Base-by-base conservation (phyloP, 2,329 filamentous ascomycete species). In the Fusarium acutatum region DNA sequence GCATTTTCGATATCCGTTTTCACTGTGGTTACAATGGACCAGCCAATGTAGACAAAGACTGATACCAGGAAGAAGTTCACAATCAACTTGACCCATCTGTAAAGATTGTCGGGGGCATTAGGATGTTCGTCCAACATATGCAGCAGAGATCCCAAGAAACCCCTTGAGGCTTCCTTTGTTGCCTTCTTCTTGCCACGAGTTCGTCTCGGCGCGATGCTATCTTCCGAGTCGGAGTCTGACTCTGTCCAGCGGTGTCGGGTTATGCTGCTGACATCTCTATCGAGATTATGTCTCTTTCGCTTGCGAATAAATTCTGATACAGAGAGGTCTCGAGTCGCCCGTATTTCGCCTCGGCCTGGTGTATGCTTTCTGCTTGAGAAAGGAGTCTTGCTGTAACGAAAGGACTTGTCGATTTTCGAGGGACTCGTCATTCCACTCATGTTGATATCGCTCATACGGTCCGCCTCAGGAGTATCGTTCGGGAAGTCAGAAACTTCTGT, bases 1-100 rank as follows among this genome's bases (percentile, higher is more conserved):
- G 93, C 93, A 59, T 92, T 89, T 69, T 91, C 86, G 38, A 97
- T 91, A 80, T 98, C 95, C 30, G 88, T 87, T 20, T 91, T 90
- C 59, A 96, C 90, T 14, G 93, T 92, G 20, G 87, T 84, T 73
- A 93, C 89, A 75, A 94, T 88, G 4, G 88, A 86, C 83, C 92
- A 94, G 38, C 94, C 86, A 47, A 94, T 85, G 81, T 92, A 96
- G 44, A 90, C 82, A 61, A 87, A 82, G 18, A 87, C 81, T 9
- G 81, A 80, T 10, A 91, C 86, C 22, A 93, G 84, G 67, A 89
- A 87, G 52, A 91, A 80, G 79, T 94, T 94, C 83, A 94, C 88
- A 6, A 87, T 79, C 7, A 91, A 83, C 63, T 88, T 86, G 38
- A 91, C 81, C 87, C 90, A 92, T 69, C 86, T 86, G 53, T 88